These are phyloP conservation scores for Fusarium xylarioides DNA, from an alignment of 2,329 filamentous ascomycete genomes.

Conservation along the genomic window DNA sequence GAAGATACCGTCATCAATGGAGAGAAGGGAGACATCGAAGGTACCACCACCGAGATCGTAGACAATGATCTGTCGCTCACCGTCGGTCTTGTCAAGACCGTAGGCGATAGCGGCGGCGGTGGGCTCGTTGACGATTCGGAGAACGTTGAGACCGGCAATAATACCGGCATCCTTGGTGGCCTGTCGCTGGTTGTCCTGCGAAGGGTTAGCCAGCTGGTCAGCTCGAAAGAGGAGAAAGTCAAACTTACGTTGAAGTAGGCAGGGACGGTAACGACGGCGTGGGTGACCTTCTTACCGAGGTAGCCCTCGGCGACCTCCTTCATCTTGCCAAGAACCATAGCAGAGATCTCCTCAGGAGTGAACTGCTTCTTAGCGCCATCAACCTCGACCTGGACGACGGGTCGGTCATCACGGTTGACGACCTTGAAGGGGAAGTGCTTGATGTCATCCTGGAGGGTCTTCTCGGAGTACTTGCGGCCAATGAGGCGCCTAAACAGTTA, in stretches of 20 bases:
- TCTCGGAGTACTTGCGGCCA: slow-evolving; percentile 83
- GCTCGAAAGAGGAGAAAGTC: neutral
- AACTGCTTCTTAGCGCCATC: slow-evolving; percentile 73
- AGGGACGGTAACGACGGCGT: slow-evolving; percentile 92
- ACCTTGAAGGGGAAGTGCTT: slow-evolving; percentile 99
- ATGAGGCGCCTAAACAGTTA: slow-evolving; percentile 73
- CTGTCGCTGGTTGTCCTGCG: slow-evolving; percentile 87
- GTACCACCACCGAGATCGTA: slow-evolving; percentile 96
- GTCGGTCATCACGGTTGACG: slow-evolving; percentile 88
- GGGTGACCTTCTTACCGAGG: slow-evolving; percentile 83
- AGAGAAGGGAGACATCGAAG: slow-evolving; percentile 93
- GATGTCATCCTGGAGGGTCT: slow-evolving; percentile 89
- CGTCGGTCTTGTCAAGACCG: slow-evolving; percentile 86
- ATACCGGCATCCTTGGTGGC: slow-evolving; percentile 94
- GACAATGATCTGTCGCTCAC: slow-evolving; percentile 88
- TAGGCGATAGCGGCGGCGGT: slow-evolving; percentile 96
- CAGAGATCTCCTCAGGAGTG: slow-evolving; percentile 82
- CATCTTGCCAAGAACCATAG: slow-evolving; percentile 87
- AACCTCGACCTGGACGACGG: slow-evolving; percentile 80
- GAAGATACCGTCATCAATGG: slow-evolving; percentile 91
- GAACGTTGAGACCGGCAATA: slow-evolving; percentile 92
- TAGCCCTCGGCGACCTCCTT: slow-evolving; percentile 83
- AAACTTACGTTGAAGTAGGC: slow-evolving; percentile 85
- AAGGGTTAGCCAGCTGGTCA: slow-evolving; percentile 32
- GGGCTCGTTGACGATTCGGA: slow-evolving; percentile 96